phyloP scores from a whole-genome alignment of 805 yeast species.

The Metschnikowia picachoensis region DNA sequence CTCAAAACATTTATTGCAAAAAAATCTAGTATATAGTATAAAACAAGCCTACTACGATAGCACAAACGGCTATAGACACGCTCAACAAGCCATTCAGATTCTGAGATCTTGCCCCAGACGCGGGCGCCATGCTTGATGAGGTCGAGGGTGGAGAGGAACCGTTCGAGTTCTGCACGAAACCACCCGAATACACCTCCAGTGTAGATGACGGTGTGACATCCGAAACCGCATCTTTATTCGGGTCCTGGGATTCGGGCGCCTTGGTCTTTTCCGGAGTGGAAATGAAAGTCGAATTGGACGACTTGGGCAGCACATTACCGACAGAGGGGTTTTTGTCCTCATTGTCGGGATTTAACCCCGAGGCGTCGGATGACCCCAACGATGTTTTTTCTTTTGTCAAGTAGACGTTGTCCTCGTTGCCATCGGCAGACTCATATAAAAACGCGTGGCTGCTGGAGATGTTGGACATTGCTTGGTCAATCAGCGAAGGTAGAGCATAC shows the following conservation, averaged over 20 bases:
- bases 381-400: slow-evolving; percentile 61
- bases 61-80: slow-evolving; percentile 8
- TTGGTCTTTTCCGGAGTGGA: slow-evolving; percentile 12
- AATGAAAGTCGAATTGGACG: slow-evolving; percentile 15
- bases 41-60: slow-evolving; percentile 4
- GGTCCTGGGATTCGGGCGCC: slow-evolving; percentile 10
- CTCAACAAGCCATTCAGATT: slow-evolving; percentile 2
- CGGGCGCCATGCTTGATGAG: slow-evolving; percentile 2
- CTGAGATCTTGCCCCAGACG: slow-evolving; percentile 3
- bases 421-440: slow-evolving; percentile 43
- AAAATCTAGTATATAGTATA: background rate
- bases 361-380: slow-evolving; percentile 56
- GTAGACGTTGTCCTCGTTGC: slow-evolving; percentile 37
- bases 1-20: too few relatives aligned
- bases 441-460: slow-evolving; percentile 47
- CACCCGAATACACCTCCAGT: slow-evolving; percentile 26
- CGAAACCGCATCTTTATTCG: slow-evolving; percentile 8
- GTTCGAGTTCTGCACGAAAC: slow-evolving; percentile 33
- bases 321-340: slow-evolving; percentile 15
- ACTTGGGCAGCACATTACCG: slow-evolving; percentile 18
- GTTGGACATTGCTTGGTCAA: slow-evolving; percentile 33
- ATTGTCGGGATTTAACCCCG: slow-evolving; percentile 60
- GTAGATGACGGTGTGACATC: slow-evolving; percentile 8
- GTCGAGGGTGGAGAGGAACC: slow-evolving; percentile 7
- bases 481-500: slow-evolving; percentile 66